Evolutionary conservation across 768 basidiomycete genomes (phyloP), one percentile per base, ranked within the genome.

Genomic region (Leccinum variicolor): DNA sequence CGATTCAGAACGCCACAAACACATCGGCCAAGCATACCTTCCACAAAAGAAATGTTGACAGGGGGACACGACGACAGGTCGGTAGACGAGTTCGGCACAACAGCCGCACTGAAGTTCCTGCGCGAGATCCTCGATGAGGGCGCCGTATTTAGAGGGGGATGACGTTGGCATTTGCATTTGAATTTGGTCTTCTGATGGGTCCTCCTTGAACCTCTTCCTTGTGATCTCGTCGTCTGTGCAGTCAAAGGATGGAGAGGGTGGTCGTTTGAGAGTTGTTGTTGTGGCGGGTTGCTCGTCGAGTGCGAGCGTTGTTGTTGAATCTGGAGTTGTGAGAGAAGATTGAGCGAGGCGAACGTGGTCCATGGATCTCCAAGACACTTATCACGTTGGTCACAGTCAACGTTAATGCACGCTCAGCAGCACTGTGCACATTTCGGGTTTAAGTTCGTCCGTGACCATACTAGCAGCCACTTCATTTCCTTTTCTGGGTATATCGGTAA

Each of bases 11-110:
- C 36, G 49, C 9, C 9, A 2, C 15, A 3, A 31, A 51, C 3
- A 52, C 52, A 43, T 50, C 43, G 8, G 49, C 10, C 14, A 34
- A 50, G 64, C 75, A 57, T 72, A 91, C 90, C 91, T 92, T 72
- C 92, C 92, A 66, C 92, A 94, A 69, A 92, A 93, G 79, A 89
- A 92, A 77, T 94, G 92, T 64, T 92, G 89, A 70, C 92, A 94
- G 29, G 92, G 92, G 34, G 81, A 79, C 52, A 94, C 89, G 28
- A 92, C 76, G 15, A 94, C 91, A 3, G 92, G 92, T 58, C 83
- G 79, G 73, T 94, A 92, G 57, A 89, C 85, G 45, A 94, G 77
- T 57, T 84, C 91, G 17, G 89, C 81, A 72, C 92, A 94, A 69
- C 92, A 93, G 21, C 89, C 92, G 64, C 92, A 94, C 62, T 90